These are phyloP conservation scores for Aquilaria sinensis DNA, from an alignment of 345 rosid genomes.

Conservation along the genomic window DNA sequence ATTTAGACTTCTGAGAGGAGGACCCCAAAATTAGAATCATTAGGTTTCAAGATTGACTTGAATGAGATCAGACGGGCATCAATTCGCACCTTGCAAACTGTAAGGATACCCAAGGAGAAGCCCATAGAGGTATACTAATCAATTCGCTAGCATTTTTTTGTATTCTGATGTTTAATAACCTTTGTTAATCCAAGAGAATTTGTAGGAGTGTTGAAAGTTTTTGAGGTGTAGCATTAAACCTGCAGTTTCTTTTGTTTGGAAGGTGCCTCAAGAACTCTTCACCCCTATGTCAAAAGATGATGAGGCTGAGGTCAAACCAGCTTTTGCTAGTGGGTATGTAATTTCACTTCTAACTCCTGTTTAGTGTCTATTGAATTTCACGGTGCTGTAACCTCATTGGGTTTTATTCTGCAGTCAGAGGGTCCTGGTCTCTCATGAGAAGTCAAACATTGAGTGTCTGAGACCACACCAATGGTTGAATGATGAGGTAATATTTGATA, in stretches of 20 bases:
- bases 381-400: conserved; percentile 9
- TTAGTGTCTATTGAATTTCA: conserved; percentile 5
- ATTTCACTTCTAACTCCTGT: conserved; percentile 3
- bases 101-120: conserved; percentile 38
- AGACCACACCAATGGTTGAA: conserved; percentile 81
- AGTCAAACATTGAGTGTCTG: conserved; percentile 79
- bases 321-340: conserved; percentile 54
- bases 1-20: conserved; percentile 46
- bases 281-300: conserved; percentile 72
- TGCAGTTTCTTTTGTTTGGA: conserved; percentile 14
- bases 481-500: conserved; percentile 65
- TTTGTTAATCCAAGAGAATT: not conserved
- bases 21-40: conserved; percentile 31
- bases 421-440: conserved; percentile 49
- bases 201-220: too few relatives aligned
- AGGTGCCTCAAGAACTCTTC: conserved; percentile 58
- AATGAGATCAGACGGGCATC: conserved; percentile 34
- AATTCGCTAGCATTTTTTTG: not conserved
- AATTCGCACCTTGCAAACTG: conserved; percentile 34
- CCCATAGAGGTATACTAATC: conserved; percentile 24
- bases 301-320: conserved; percentile 42
- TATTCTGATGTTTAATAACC: not conserved
- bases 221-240: too few relatives aligned
- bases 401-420: conserved; percentile 40
- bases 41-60: conserved; percentile 56